These are phyloP conservation scores for Fusarium fracticaudum DNA, from an alignment of 2,329 filamentous ascomycete species.

Conservation along the genomic window DNA sequence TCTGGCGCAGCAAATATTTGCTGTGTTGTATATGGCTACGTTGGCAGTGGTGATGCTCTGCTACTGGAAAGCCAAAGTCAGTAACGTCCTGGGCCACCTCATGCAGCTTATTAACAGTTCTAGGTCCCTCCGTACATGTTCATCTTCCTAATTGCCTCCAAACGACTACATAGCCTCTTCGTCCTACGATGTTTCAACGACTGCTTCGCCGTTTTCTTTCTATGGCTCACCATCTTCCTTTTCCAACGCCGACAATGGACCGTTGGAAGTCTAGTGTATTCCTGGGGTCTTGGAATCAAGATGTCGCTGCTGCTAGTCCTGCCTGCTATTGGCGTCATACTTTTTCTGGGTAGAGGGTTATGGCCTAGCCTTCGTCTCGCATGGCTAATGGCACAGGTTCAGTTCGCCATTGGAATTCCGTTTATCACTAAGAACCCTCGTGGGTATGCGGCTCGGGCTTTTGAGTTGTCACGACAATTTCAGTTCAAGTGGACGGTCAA, in stretches of 20 bases:
- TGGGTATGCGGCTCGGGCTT: constrained; percentile 83
- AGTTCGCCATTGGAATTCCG: constrained; percentile 72
- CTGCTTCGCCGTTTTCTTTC: constrained; percentile 83
- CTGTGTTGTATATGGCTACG: constrained; percentile 78
- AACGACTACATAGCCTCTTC: constrained; percentile 93
- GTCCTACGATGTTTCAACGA: constrained; percentile 96
- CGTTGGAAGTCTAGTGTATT: constrained; percentile 76
- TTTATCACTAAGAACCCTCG: constrained; percentile 73
- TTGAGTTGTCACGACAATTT: constrained; percentile 91
- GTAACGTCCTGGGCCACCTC: constrained; percentile 4
- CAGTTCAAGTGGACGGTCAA: constrained; percentile 99
- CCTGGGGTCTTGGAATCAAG: constrained; percentile 87
- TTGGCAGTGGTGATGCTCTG: constrained; percentile 82
- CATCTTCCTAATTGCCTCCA: constrained; percentile 85
- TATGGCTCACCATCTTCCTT: constrained; percentile 83
- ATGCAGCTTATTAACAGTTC: background rate
- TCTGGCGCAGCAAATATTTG: constrained; percentile 86
- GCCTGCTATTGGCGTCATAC: constrained; percentile 80
- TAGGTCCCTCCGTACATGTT: constrained; percentile 88
- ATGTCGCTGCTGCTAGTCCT: constrained; percentile 89
- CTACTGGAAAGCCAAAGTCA: constrained; percentile 78
- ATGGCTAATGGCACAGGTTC: constrained; percentile 78
- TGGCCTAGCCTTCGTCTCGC: constrained; percentile 72
- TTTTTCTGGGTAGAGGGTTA: constrained; percentile 79
- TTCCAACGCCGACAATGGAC: constrained; percentile 82